phyloP scores from a whole-genome alignment of 768 basidiomycete species.

The Suillus clintonianus region DNA sequence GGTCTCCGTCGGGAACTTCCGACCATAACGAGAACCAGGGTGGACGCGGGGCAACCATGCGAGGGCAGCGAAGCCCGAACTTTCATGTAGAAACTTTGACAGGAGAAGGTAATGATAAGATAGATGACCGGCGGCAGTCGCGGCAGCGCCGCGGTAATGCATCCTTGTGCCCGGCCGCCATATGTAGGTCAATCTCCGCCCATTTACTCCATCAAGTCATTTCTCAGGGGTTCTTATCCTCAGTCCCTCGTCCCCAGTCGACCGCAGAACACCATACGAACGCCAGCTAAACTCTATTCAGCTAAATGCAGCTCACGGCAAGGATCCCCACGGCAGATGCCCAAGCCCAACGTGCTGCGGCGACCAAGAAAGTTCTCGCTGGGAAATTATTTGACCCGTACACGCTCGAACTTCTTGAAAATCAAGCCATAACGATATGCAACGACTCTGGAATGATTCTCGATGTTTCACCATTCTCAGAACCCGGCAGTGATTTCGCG shows the following conservation, averaged over 20 bases:
- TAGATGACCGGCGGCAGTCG: background rate
- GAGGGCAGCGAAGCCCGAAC: background rate
- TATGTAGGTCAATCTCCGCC: background rate
- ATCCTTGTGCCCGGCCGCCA: background rate
- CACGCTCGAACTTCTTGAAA: slow-evolving; percentile 39
- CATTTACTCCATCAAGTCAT: background rate
- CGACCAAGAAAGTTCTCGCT: slow-evolving; percentile 33
- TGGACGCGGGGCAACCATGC: background rate
- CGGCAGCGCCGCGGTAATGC: background rate
- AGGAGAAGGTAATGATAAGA: too few species aligned
- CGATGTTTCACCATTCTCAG: slow-evolving; percentile 34
- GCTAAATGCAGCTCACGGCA: background rate
- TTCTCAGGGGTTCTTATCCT: background rate
- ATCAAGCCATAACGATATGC: slow-evolving; percentile 52
- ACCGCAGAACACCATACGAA: background rate
- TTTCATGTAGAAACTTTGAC: background rate
- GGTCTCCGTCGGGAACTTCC: background rate
- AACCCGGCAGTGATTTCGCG: slow-evolving; percentile 2
- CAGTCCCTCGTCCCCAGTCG: background rate
- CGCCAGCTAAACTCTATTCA: background rate
- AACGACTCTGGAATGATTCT: slow-evolving; percentile 48
- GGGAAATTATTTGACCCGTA: slow-evolving; percentile 55
- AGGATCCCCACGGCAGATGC: background rate
- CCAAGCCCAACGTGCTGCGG: slow-evolving; percentile 8
- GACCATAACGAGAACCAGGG: background rate